Evolutionary conservation across 2,329 filamentous ascomycete species (phyloP).

Genomic region (Fusarium austroafricanum): DNA sequence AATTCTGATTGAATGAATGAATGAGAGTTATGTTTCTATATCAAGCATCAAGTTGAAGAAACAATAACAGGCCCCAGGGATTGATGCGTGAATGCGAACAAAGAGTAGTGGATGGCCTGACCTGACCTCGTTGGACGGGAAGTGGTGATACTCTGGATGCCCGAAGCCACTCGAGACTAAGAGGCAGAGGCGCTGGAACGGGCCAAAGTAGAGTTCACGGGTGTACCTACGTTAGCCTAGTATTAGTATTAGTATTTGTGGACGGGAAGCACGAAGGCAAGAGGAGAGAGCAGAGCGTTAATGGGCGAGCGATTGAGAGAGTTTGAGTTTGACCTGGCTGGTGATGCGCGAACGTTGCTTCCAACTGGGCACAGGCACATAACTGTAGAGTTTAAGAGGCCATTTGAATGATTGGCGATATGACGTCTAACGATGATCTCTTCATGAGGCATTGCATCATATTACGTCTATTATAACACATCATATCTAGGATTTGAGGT

Average conservation of each 20-base stretch:
- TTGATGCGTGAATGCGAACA: background rate
- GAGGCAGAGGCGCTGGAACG: slow-evolving; percentile 26
- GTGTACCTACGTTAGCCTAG: slow-evolving; percentile 41
- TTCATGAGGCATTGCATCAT: slow-evolving; percentile 5
- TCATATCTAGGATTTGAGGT: background rate
- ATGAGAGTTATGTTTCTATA: background rate
- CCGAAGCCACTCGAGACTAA: slow-evolving; percentile 32
- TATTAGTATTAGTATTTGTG: slow-evolving; percentile 18
- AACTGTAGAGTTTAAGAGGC: slow-evolving; percentile 13
- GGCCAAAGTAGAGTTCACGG: slow-evolving; percentile 37
- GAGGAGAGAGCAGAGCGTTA: background rate
- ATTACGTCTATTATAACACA: slow-evolving; percentile 5
- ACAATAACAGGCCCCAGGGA: background rate
- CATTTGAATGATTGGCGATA: slow-evolving; percentile 3
- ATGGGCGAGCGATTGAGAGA: background rate
- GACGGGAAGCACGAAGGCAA: slow-evolving; percentile 17
- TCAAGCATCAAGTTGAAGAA: background rate
- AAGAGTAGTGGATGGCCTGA: slow-evolving; percentile 7
- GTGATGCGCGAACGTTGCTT: slow-evolving; percentile 27
- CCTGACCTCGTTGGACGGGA: background rate
- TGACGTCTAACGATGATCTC: slow-evolving; percentile 24
- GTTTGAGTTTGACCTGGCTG: slow-evolving; percentile 30
- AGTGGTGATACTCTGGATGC: slow-evolving; percentile 34
- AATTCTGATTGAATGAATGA: slow-evolving; percentile 8
- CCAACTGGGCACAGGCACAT: background rate